These are phyloP conservation scores for Murraya koenigii DNA, from an alignment of 345 rosid species.

Conservation along the genomic window DNA sequence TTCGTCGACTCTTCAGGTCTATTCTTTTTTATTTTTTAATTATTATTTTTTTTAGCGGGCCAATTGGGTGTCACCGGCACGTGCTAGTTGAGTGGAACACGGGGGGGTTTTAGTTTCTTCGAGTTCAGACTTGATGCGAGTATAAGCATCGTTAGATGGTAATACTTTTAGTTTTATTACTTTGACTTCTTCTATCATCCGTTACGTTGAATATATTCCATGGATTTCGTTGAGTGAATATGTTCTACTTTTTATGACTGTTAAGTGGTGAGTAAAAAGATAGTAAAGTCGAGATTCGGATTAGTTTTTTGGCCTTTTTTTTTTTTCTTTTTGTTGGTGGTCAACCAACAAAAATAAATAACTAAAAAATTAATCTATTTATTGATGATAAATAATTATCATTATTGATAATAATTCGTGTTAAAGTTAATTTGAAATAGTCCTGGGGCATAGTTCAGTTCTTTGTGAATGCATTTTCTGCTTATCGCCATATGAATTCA, in stretches of 20 bases:
- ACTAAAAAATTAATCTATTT: too few relatives aligned
- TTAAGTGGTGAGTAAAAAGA: background rate
- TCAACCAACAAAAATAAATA: too few relatives aligned
- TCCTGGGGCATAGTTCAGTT: too few relatives aligned
- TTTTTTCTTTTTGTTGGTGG: too few relatives aligned
- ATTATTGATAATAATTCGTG: too few relatives aligned
- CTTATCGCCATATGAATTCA: too few relatives aligned
- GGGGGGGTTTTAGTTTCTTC: background rate
- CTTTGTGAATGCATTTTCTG: too few relatives aligned
- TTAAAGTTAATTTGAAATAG: too few relatives aligned
- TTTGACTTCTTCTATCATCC: background rate
- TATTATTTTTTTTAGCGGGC: background rate
- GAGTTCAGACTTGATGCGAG: background rate
- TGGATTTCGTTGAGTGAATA: background rate
- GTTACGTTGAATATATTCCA: conserved; percentile 2
- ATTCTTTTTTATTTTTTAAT: background rate
- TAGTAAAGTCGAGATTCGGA: background rate
- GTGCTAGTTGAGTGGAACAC: background rate
- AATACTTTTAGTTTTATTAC: background rate
- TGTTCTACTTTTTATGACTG: background rate
- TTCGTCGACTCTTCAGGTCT: background rate
- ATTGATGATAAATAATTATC: too few relatives aligned
- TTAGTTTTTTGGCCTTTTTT: background rate
- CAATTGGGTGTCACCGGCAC: background rate
- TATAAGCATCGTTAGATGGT: background rate